Base-by-base conservation (phyloP, 495 filamentous ascomycete species). In the Evernia prunastri region DNA sequence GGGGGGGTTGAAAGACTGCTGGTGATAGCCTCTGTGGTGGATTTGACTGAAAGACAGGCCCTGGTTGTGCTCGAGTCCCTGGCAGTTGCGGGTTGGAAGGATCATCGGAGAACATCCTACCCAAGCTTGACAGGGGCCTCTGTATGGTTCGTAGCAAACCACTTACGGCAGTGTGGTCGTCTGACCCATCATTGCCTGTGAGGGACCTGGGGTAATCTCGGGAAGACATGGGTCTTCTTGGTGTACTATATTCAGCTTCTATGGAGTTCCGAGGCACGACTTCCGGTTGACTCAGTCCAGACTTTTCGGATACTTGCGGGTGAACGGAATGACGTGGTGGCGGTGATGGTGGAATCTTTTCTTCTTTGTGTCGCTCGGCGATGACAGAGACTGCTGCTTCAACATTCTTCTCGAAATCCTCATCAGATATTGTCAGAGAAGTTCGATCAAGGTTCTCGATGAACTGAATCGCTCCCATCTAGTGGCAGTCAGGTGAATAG, bases 351-450 rank as follows among this genome's bases (percentile, higher is more conserved):
- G 74, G 72, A 37, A 78, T 71, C 61, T 73, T 71, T 67, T 72
- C 73, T 68, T 83, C 80, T 51, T 84, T 82, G 67, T 94, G 90
- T 68, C 89, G 87, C 74, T 97, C 92, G 2, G 94, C 92, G 65
- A 98, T 97, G 20, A 89, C 89, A n/a, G 91, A 96, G 17, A 98
- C 94, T 12, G 94, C 91, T 10, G 89, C 89, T 76, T 99, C 94
- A 45, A 99, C 94, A 68, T 95, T 92, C 67, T 82, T 82, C 72
- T 99, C 94, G 71, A 97, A 99, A 33, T 97, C 94, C 67, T 92
- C 91, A 68, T 97, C 91, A 23, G 89, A 87, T 57, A 99, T 91
- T 9, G 95, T 97, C 29, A 99, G 75, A 66, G 86, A 92, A 9
- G 95, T 97, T 36, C 92, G 86, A 77, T 97, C 94, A 68, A 99